phyloP scores from a whole-genome alignment of 2,329 filamentous ascomycete genomes.

The Curvularia hawaiiensis region DNA sequence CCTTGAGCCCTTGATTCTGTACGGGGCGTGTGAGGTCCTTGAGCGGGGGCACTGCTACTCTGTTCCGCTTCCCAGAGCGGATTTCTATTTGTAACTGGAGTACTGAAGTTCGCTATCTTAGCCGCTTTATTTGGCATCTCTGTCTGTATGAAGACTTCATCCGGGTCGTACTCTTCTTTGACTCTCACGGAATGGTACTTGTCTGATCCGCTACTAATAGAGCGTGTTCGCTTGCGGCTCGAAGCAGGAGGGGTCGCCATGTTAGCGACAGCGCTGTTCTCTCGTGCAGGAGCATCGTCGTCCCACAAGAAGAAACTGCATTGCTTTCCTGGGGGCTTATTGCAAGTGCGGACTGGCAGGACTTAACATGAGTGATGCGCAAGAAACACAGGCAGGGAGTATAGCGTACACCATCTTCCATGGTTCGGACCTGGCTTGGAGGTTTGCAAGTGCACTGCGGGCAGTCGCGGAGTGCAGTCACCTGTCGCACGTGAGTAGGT shows the following conservation, averaged over 20 bases:
- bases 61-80: conserved; percentile 48
- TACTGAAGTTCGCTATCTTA: conserved; percentile 46
- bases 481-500: conserved; percentile 40
- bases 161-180: conserved; percentile 39
- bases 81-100: conserved; percentile 39
- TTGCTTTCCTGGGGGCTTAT: conserved; percentile 42
- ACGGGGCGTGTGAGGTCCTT: conserved; percentile 37
- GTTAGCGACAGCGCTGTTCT: conserved; percentile 50
- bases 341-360: not conserved
- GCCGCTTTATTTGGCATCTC: conserved; percentile 51
- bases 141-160: conserved; percentile 28
- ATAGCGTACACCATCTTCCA: conserved; percentile 55
- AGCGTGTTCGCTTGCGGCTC: conserved; percentile 39
- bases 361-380: not conserved
- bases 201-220: conserved; percentile 31
- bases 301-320: conserved; percentile 66
- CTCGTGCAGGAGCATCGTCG: conserved; percentile 57
- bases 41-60: conserved; percentile 5
- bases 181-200: conserved; percentile 42
- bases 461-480: conserved; percentile 61
- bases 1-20: conserved; percentile 19
- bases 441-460: conserved; percentile 60
- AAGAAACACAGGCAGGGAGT: not conserved
- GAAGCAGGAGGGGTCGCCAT: conserved; percentile 13
- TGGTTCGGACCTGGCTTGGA: conserved; percentile 64